A percentile compares a stretch with the other conserved stretches of the same genome.
Conservation (phyloP, 164 flowering plant genomes). For the Magnolia changhungtana region DNA sequence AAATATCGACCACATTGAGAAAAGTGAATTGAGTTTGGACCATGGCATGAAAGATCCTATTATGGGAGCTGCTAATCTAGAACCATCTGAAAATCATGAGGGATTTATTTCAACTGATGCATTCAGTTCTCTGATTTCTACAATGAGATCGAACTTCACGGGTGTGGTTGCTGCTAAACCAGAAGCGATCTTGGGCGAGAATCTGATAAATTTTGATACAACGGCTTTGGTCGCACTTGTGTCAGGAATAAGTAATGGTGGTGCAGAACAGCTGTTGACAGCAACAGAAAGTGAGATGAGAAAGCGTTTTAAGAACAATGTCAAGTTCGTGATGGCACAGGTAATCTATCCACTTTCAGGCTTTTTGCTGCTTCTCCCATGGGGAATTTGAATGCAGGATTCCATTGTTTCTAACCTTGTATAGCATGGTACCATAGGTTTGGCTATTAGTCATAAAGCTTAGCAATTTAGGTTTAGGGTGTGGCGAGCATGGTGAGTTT, state of each 20-base stretch:
- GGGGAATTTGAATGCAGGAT: too few species aligned
- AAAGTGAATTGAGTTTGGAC: constrained; percentile 9
- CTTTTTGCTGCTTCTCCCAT: too few species aligned
- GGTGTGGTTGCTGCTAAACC: constrained; percentile 18
- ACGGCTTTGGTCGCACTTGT: constrained; percentile 88
- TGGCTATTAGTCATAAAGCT: too few species aligned
- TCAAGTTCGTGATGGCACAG: constrained; percentile 79
- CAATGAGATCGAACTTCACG: constrained; percentile 26
- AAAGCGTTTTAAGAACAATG: constrained; percentile 68
- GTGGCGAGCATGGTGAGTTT: too few species aligned
- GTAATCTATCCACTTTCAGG: constrained; percentile 23
- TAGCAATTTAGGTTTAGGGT: too few species aligned
- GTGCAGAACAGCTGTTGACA: constrained; percentile 46
- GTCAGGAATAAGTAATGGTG: constrained; percentile 88
- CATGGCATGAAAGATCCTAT: constrained; percentile 3
- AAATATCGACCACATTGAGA: constrained; percentile 26
- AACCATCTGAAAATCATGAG: neutral
- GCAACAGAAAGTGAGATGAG: constrained; percentile 57
- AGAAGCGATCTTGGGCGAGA: constrained; percentile 21
- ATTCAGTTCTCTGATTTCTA: constrained; percentile 41
- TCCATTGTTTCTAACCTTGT: too few species aligned
- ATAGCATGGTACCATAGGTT: too few species aligned
- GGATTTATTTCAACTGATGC: constrained; percentile 18
- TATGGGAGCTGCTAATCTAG: constrained; percentile 10
- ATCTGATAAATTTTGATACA: constrained; percentile 76